These are phyloP conservation scores for Begonia loranthoides DNA, from an alignment of 306 rosid genomes.

Conservation along the genomic window DNA sequence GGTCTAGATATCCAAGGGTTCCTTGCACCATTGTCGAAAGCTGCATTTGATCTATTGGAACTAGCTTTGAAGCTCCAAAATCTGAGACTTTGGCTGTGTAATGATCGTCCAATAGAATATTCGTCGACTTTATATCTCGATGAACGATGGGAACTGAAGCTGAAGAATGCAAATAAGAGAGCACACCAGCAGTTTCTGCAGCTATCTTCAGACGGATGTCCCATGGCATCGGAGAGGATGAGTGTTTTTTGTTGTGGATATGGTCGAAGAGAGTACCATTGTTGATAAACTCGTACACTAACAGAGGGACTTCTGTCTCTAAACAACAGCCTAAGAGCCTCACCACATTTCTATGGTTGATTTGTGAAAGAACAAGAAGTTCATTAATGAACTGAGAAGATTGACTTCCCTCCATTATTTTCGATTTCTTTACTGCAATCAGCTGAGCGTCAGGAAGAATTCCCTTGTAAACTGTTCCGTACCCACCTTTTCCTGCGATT, in stretches of 20 bases:
- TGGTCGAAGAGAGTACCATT: slow-evolving; percentile 1
- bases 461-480: slow-evolving; percentile 1
- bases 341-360: slow-evolving; percentile 1
- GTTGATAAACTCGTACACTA: background rate
- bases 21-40: slow-evolving; percentile 42
- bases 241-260: background rate
- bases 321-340: slow-evolving; percentile 2
- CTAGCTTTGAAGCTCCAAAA: slow-evolving; percentile 42
- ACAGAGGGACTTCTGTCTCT: background rate
- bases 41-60: slow-evolving; percentile 39
- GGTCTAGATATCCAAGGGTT: slow-evolving; percentile 57
- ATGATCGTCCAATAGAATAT: slow-evolving; percentile 5
- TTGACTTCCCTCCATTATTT: background rate
- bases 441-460: background rate
- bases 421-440: background rate
- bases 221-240: background rate
- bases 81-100: background rate
- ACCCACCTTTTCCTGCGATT: background rate
- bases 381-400: background rate
- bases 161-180: background rate
- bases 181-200: background rate
- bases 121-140: slow-evolving; percentile 18
- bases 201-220: background rate
- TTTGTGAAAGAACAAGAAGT: background rate
- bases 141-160: slow-evolving; percentile 16